Conservation (phyloP, 1,139 yeast genomes). For the Suhomyces guaymorum region DNA sequence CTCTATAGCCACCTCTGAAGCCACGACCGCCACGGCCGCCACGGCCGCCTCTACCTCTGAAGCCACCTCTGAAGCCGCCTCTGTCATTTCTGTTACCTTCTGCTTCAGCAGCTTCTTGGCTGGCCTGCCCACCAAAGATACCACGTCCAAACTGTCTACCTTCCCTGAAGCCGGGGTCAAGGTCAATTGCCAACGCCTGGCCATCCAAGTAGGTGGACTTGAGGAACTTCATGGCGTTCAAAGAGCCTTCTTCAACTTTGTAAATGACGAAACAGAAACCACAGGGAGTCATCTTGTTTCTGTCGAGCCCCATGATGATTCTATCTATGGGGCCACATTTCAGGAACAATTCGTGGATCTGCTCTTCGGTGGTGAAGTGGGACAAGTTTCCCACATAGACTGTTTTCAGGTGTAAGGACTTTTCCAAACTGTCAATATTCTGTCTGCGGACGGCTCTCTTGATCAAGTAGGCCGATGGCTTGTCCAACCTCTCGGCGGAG, state of each 20-base stretch:
- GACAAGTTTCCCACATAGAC: constrained; percentile 84
- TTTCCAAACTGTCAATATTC: constrained; percentile 58
- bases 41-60: constrained; percentile 26
- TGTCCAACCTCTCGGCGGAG: constrained; percentile 67
- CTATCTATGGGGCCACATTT: constrained; percentile 75
- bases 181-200: constrained; percentile 73
- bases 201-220: constrained; percentile 83
- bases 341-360: constrained; percentile 79
- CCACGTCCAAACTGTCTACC: constrained; percentile 97
- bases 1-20: constrained; percentile 30
- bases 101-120: constrained; percentile 35
- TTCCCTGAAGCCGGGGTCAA: constrained; percentile 93
- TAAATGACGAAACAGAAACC: constrained; percentile 93
- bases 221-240: constrained; percentile 78
- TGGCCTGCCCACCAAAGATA: constrained; percentile 78
- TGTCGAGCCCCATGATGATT: constrained; percentile 90
- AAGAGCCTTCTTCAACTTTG: constrained; percentile 63
- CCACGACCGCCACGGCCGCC: constrained; percentile 18
- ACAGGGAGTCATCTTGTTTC: constrained; percentile 87
- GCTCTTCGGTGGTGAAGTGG: constrained; percentile 91
- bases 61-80: constrained; percentile 27
- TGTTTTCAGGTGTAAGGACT: constrained; percentile 67
- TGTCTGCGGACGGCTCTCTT: constrained; percentile 66
- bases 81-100: constrained; percentile 23
- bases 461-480: constrained; percentile 73